phyloP scores from a whole-genome alignment of 1,284 basidiomycete genomes.

The Ceratobasidium sp. region DNA sequence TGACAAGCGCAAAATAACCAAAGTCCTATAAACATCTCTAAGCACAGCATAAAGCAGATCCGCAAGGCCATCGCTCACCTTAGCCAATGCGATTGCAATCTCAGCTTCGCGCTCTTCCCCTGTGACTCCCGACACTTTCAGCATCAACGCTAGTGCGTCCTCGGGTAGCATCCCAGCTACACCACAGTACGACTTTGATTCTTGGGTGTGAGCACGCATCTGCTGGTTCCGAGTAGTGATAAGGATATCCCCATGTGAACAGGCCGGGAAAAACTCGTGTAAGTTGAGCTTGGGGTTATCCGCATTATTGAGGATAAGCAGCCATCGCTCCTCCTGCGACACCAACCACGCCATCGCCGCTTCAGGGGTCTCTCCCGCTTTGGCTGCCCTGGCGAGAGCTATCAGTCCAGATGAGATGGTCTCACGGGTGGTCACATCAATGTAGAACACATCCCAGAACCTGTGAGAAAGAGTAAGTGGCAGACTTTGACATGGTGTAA shows the following conservation, averaged over 20 bases:
- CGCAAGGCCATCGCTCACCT: not conserved
- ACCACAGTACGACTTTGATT: not conserved
- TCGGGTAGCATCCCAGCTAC: constrained; percentile 26
- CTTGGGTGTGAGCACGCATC: not conserved
- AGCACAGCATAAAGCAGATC: too few species aligned
- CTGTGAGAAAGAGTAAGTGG: not conserved
- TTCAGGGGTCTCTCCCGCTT: constrained; percentile 6
- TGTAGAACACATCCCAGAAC: constrained; percentile 12
- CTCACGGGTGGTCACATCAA: not conserved
- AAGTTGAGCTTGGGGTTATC: constrained; percentile 3
- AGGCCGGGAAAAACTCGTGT: constrained; percentile 3
- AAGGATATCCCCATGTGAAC: constrained; percentile 11
- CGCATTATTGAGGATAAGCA: constrained; percentile 23
- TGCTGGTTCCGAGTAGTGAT: constrained; percentile 37
- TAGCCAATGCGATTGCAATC: not conserved
- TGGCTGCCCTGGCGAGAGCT: not conserved
- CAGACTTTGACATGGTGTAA: too few species aligned
- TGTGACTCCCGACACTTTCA: not conserved
- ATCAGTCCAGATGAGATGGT: constrained; percentile 6
- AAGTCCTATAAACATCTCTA: not conserved
- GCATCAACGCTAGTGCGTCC: constrained; percentile 11
- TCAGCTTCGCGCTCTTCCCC: not conserved
- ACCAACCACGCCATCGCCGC: constrained; percentile 22
- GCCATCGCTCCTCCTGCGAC: constrained; percentile 21
- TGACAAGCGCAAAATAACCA: constrained; percentile 18